Conservation (phyloP, 495 filamentous ascomycete species). For the Arthonia radiata region DNA sequence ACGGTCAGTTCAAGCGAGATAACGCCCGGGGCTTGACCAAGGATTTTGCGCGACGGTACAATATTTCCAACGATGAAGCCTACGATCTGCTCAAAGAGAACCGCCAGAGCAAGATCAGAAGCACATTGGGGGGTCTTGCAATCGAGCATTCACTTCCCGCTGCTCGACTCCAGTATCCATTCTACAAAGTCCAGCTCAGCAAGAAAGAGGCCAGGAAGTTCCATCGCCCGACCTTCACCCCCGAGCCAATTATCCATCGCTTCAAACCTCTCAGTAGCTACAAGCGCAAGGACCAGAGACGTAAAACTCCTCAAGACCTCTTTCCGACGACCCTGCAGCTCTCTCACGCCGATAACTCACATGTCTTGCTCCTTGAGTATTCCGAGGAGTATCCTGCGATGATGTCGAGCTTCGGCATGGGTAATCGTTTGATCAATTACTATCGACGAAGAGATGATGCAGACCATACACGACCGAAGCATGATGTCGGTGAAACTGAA, state of each 20-base stretch:
- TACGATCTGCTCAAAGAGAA: slow-evolving; percentile 94
- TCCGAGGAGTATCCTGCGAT: slow-evolving; percentile 80
- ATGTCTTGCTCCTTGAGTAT: slow-evolving; percentile 71
- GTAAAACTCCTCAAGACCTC: slow-evolving; percentile 45
- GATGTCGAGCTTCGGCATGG: slow-evolving; percentile 93
- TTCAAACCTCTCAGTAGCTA: slow-evolving; percentile 33
- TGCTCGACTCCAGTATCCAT: slow-evolving; percentile 73
- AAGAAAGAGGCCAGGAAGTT: slow-evolving; percentile 68
- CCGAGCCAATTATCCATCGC: slow-evolving; percentile 25
- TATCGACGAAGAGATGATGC: slow-evolving; percentile 70
- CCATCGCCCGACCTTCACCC: slow-evolving; percentile 54
- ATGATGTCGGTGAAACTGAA: slow-evolving; percentile 61
- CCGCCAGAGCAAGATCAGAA: slow-evolving; percentile 81
- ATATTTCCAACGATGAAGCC: slow-evolving; percentile 84
- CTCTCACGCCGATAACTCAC: slow-evolving; percentile 67
- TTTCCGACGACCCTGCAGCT: slow-evolving; percentile 55
- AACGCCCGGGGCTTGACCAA: slow-evolving; percentile 28
- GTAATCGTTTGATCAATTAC: slow-evolving; percentile 81
- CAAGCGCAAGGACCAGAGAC: slow-evolving; percentile 61
- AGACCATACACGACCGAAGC: slow-evolving; percentile 46
- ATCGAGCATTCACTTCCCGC: slow-evolving; percentile 87
- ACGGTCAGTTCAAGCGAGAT: slow-evolving; percentile 24
- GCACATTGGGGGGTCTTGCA: slow-evolving; percentile 57
- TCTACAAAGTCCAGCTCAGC: slow-evolving; percentile 63
- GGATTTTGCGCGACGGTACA: slow-evolving; percentile 45